A percentile compares a stretch with the other conserved stretches of the same genome.
Evolutionary conservation across 495 filamentous ascomycete species (phyloP).

Genomic region (Xanthoparmelia taractica): DNA sequence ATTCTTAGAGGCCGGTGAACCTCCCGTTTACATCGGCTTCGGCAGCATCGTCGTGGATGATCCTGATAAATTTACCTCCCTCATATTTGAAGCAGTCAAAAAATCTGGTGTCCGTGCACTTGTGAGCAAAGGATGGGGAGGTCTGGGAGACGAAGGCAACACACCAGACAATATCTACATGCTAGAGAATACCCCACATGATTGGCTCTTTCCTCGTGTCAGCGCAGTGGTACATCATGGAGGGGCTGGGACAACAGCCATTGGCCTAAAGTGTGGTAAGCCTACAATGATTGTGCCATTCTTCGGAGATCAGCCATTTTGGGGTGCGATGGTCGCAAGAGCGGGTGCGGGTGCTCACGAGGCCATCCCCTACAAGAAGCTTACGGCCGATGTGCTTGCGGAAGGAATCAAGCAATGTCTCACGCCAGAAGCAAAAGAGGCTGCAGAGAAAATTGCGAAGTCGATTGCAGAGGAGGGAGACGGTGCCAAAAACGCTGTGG

Average conservation of each 20-base stretch:
- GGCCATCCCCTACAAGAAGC: slow-evolving; percentile 63
- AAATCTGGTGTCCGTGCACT: slow-evolving; percentile 53
- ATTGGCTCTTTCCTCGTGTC: slow-evolving; percentile 59
- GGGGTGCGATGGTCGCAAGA: slow-evolving; percentile 50
- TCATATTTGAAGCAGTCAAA: slow-evolving; percentile 56
- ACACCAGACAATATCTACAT: slow-evolving; percentile 53
- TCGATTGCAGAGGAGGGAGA: slow-evolving; percentile 61
- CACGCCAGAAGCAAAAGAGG: slow-evolving; percentile 45
- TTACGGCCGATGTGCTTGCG: slow-evolving; percentile 55
- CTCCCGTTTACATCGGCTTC: slow-evolving; percentile 60
- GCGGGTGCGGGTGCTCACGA: slow-evolving; percentile 56
- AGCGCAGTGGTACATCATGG: slow-evolving; percentile 57
- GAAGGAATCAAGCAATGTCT: slow-evolving; percentile 64
- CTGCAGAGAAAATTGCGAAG: slow-evolving; percentile 51
- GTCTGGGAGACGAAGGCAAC: slow-evolving; percentile 46
- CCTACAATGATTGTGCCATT: slow-evolving; percentile 63
- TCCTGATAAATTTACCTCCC: slow-evolving; percentile 51
- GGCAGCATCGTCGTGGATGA: slow-evolving; percentile 64
- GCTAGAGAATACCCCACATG: slow-evolving; percentile 60
- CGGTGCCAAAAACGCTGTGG: slow-evolving; percentile 64
- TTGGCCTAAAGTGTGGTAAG: slow-evolving; percentile 53
- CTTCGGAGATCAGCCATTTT: slow-evolving; percentile 58
- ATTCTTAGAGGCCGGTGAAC: slow-evolving; percentile 50
- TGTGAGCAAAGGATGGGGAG: slow-evolving; percentile 61
- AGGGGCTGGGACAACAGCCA: slow-evolving; percentile 60